Evolutionary conservation across 495 filamentous ascomycete genomes (phyloP), one percentile per base, ranked within the genome.

Genomic region (Podospora australis): DNA sequence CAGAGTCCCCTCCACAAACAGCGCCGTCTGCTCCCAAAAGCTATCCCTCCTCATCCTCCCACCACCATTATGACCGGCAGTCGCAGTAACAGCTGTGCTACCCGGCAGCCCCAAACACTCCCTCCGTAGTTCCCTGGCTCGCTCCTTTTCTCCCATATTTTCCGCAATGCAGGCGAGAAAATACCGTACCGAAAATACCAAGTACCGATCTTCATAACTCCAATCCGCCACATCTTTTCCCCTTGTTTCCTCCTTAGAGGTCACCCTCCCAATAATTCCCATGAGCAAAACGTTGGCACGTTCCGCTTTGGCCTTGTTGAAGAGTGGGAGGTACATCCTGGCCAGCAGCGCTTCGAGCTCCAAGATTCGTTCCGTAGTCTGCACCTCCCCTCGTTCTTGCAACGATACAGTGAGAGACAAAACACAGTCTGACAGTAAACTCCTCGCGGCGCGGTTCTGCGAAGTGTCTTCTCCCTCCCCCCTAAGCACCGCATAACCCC

Each of bases 11-110:
- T 62, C 55, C 5, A 66, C 16, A 24, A 47, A 10, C 28, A 26
- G 6, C 4, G 63, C 44, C 2, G 58, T 66, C 52, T 64, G 63
- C 25, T 49, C 1, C 63, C 63, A 66, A 38, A 66, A 66, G 43
- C 23, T 7, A 48, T 65, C 62, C 35, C 30, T 58, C 14, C 42
- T 24, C 5, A 14, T 25, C 6, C 19, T 39, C 34, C 25, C 25
- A 5, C 42, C 23, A 5, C 13, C 16, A 21, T 9, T 17, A 5
- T 28, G 10, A 6, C 7, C 25, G 14, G 16, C 35, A 36, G 44
- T 48, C n/a, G n/a, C n/a, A n/a, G n/a, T n/a, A n/a, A n/a, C n/a
- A n/a, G n/a, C n/a, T n/a, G n/a, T n/a, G n/a, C n/a, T n/a, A n/a
- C n/a, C n/a, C n/a, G n/a, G n/a, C n/a, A n/a, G n/a, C n/a, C 46